A percentile compares a stretch with the other conserved stretches of the same genome.
Evolutionary conservation across 768 basidiomycete species (phyloP).

Genomic region (Hortiboletus flavorubellus): DNA sequence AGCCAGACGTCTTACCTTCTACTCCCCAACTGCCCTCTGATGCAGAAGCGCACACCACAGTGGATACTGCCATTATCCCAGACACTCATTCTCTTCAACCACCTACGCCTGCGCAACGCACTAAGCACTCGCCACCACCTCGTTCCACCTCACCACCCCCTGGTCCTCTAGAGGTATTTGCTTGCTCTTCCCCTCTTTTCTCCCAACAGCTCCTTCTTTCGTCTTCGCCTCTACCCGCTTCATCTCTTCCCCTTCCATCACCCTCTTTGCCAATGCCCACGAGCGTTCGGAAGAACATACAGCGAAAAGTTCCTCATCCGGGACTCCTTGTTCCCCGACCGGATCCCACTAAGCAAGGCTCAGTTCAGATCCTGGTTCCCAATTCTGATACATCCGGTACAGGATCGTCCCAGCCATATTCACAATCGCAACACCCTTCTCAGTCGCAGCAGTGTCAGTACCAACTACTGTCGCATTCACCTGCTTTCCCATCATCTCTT

Average conservation of each 20-base stretch:
- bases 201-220: constrained; percentile 7
- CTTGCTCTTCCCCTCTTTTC: not conserved
- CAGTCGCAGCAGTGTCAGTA: constrained; percentile 32
- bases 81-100: constrained; percentile 20
- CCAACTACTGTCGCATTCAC: constrained; percentile 7
- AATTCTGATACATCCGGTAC: constrained; percentile 52
- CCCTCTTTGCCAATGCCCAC: constrained; percentile 5
- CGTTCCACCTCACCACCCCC: constrained; percentile 1
- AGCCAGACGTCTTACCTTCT: constrained; percentile 1
- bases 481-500: constrained; percentile 17
- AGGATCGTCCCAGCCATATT: constrained; percentile 32
- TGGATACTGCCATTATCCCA: not conserved
- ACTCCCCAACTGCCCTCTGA: constrained; percentile 2
- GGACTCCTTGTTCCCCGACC: constrained; percentile 31
- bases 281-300: constrained; percentile 26
- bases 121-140: constrained; percentile 4
- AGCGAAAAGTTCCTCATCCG: constrained; percentile 49
- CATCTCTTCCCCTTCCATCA: constrained; percentile 8
- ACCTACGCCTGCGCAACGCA: constrained; percentile 30
- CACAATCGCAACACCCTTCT: constrained; percentile 25
- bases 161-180: constrained; percentile 7
- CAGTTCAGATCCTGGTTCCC: constrained; percentile 48
- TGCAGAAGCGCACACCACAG: constrained; percentile 12
- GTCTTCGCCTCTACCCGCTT: constrained; percentile 13
- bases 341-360: constrained; percentile 30